Conservation (phyloP, 495 filamentous ascomycete genomes). For the Darksidea phi region DNA sequence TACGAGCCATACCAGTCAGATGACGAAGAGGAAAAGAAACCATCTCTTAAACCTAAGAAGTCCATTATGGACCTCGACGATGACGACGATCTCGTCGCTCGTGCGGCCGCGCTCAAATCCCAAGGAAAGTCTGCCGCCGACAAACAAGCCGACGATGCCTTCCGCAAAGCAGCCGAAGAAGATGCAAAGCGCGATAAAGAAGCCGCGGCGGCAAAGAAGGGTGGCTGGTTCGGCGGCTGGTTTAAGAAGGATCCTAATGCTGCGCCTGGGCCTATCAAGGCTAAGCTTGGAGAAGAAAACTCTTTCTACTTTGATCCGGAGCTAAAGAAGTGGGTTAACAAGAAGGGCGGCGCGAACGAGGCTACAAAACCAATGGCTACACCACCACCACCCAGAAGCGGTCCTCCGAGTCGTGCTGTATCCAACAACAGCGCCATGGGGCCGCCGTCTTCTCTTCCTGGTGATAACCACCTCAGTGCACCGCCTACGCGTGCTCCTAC, state of each 20-base stretch:
- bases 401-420: conserved; percentile 31
- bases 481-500: conserved; percentile 23
- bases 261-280: conserved; percentile 70
- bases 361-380: conserved; percentile 37
- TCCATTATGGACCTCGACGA: conserved; percentile 79
- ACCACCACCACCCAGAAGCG: conserved; percentile 48
- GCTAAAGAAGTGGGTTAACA: conserved; percentile 96
- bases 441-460: conserved; percentile 14
- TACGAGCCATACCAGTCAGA: conserved; percentile 50
- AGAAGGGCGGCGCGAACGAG: conserved; percentile 63
- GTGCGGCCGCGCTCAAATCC: conserved; percentile 54
- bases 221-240: conserved; percentile 85
- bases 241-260: conserved; percentile 69
- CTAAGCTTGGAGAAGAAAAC: conserved; percentile 92
- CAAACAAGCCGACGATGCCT: conserved; percentile 66
- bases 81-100: conserved; percentile 55
- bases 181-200: conserved; percentile 54
- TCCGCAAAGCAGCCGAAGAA: conserved; percentile 79
- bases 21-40: conserved; percentile 36
- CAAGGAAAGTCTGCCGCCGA: conserved; percentile 50
- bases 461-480: not conserved
- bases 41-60: conserved; percentile 64
- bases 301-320: conserved; percentile 93
- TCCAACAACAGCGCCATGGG: conserved; percentile 19
- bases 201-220: conserved; percentile 31